A percentile compares a stretch with the other conserved stretches of the same genome.
phyloP scores from a whole-genome alignment of 495 filamentous ascomycete genomes.

The Extremus antarcticus region DNA sequence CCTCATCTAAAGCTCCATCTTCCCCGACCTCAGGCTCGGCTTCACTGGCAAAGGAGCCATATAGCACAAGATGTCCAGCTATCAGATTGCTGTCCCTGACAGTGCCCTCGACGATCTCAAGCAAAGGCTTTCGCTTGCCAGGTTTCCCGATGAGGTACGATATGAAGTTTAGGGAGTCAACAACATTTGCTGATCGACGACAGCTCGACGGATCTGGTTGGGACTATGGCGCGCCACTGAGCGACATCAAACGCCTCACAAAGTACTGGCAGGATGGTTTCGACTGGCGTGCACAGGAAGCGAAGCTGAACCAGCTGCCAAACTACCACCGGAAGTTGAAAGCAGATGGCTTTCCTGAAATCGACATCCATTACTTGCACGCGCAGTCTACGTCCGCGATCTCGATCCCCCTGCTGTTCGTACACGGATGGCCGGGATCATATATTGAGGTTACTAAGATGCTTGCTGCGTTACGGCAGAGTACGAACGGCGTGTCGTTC shows the following conservation, averaged over 20 bases:
- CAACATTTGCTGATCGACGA: no score
- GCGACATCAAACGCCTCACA: slow-evolving; percentile 41
- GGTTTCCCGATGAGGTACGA: slow-evolving; percentile 27
- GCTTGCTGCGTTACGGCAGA: slow-evolving; percentile 41
- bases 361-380: slow-evolving; percentile 33
- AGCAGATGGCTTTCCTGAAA: slow-evolving; percentile 27
- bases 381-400: slow-evolving; percentile 19
- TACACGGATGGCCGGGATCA: slow-evolving; percentile 43
- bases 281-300: slow-evolving; percentile 30
- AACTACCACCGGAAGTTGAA: slow-evolving; percentile 23
- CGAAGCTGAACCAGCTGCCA: slow-evolving; percentile 29
- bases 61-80: slow-evolving; percentile 14
- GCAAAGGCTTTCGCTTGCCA: slow-evolving; percentile 30
- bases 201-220: slow-evolving; percentile 30
- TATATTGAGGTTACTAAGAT: slow-evolving; percentile 58
- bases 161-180: background rate
- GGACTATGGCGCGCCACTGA: slow-evolving; percentile 39
- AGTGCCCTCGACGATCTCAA: slow-evolving; percentile 27
- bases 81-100: slow-evolving; percentile 32
- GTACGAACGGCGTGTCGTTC: slow-evolving; percentile 44
- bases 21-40: no score
- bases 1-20: no score
- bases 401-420: slow-evolving; percentile 31
- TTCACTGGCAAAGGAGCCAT: no score
- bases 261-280: slow-evolving; percentile 39